Evolutionary conservation across 441 rosid species (phyloP), one percentile per base, ranked within the genome.

Genomic region (Geranium incanum): DNA sequence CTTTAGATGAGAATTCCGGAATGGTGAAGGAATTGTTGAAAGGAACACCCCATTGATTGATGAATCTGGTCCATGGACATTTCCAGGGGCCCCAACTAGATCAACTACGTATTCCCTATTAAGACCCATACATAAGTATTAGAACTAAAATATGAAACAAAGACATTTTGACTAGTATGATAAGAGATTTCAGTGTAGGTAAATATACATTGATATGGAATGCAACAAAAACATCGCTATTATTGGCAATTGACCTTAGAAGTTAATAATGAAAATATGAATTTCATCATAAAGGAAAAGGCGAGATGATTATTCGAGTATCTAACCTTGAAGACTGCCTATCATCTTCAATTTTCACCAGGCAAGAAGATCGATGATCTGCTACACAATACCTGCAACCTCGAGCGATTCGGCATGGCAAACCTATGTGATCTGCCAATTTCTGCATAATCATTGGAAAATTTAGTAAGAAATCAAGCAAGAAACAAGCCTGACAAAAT

Each of bases 51-150:
- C 97, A 74, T 92, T 92, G 79, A 90, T 89, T 6, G 95, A 85
- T 36, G 94, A 89, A 84, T 92, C 93, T 3, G 99, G 97, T 75
- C 92, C 87, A 15, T 87, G 94, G 39, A 94, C 71, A 74, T 89
- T 86, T 80, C 99, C 99, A 19, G 99, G 99, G 74, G 86, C 85
- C 69, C 97, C 94, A n/a, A 94, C 89, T 36, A 94, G 92, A 81
- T 92, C 99, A 76, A 94, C 99, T 39, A 94, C 99, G 72, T 88
- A 94, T 74, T 94, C 99, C 89, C 99, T 94, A 87, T 48, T 50
- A 75, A 81, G 69, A 81, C 33, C 33, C 33, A 28, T 28, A 28
- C 1, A 28, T 28, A 2, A 28, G 33, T 28, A 28, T 28, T 28
- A 28, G 33, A 28, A 28, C 0, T 28, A 72, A 18, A 70, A 39